Evolutionary conservation across 352 stramenopile species (phyloP).

Genomic region (Globisporangium viniferum): DNA sequence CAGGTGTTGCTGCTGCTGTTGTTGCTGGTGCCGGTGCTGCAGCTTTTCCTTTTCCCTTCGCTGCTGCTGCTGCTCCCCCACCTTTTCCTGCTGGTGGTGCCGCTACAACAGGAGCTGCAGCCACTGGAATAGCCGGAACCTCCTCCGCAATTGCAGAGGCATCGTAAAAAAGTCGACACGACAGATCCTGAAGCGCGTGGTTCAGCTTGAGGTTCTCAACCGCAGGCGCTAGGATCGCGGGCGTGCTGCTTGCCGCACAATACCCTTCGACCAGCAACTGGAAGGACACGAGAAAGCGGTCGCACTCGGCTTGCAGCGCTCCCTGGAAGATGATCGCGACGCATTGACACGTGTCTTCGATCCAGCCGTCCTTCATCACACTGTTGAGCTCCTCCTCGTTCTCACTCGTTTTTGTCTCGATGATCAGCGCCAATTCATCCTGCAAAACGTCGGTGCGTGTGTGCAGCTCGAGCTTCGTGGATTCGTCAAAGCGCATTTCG

Average conservation of each 20-base stretch:
- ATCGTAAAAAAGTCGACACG: slow-evolving; percentile 43
- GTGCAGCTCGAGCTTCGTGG: slow-evolving; percentile 80
- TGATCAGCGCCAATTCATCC: slow-evolving; percentile 47
- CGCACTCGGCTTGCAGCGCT: slow-evolving; percentile 64
- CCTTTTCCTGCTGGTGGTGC: slow-evolving; percentile 3
- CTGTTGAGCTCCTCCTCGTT: slow-evolving; percentile 47
- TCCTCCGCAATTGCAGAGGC: slow-evolving; percentile 22
- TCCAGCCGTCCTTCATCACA: slow-evolving; percentile 51
- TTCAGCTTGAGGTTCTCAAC: slow-evolving; percentile 29
- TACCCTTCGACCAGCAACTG: slow-evolving; percentile 58
- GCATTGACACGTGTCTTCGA: slow-evolving; percentile 44
- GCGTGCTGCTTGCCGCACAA: slow-evolving; percentile 41
- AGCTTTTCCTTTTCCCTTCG: slow-evolving; percentile 41
- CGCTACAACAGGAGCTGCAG: not conserved
- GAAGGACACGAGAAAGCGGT: slow-evolving; percentile 61
- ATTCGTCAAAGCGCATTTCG: slow-evolving; percentile 81
- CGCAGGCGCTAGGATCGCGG: slow-evolving; percentile 22
- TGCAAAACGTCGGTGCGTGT: slow-evolving; percentile 68
- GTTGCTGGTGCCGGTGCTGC: slow-evolving; percentile 19
- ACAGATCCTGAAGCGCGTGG: slow-evolving; percentile 28
- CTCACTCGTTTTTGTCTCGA: slow-evolving; percentile 37
- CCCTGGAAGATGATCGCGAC: slow-evolving; percentile 48
- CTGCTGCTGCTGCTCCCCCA: slow-evolving; percentile 26
- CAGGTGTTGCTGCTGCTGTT: slow-evolving; percentile 11
- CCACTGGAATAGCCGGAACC: slow-evolving; percentile 10